phyloP scores from a whole-genome alignment of 2,329 filamentous ascomycete genomes.

The Sporothrix dimorphospora region DNA sequence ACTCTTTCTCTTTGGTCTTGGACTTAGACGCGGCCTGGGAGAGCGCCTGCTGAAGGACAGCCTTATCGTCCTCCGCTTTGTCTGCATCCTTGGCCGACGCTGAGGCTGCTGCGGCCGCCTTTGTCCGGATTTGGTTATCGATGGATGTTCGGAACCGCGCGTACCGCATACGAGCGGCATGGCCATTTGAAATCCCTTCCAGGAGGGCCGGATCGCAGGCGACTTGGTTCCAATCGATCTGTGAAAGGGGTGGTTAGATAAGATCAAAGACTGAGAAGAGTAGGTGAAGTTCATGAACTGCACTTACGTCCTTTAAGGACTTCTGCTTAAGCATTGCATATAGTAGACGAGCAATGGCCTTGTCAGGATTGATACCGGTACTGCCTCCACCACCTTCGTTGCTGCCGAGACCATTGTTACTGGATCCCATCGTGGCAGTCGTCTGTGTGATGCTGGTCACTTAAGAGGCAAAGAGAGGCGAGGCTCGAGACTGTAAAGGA shows the following conservation, averaged over 20 bases:
- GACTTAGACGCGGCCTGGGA: neutral
- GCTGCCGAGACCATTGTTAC: neutral
- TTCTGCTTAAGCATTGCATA: conserved; percentile 64
- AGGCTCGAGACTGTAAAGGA: neutral
- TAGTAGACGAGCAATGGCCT: conserved; percentile 60
- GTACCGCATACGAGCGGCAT: conserved; percentile 64
- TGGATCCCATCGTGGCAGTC: neutral
- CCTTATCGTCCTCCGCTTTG: neutral
- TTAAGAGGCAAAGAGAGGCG: neutral
- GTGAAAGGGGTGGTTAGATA: neutral
- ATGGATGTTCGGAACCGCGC: conserved; percentile 56
- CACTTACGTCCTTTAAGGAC: conserved; percentile 61
- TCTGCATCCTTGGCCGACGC: neutral
- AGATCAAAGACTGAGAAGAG: neutral
- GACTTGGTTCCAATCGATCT: conserved; percentile 65
- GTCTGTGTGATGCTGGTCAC: neutral
- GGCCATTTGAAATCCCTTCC: conserved; percentile 61
- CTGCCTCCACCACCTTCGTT: neutral
- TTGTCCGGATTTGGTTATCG: conserved; percentile 26
- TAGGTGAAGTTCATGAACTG: neutral
- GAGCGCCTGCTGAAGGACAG: neutral
- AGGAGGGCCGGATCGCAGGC: conserved; percentile 57
- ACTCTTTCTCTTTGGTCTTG: conserved; percentile 48
- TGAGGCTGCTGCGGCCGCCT: neutral
- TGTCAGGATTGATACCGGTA: conserved; percentile 51